Evolutionary conservation across 139 green algal genomes (phyloP), one percentile per base, ranked within the genome.

Genomic region (Chlamydomonas sphaeroides): DNA sequence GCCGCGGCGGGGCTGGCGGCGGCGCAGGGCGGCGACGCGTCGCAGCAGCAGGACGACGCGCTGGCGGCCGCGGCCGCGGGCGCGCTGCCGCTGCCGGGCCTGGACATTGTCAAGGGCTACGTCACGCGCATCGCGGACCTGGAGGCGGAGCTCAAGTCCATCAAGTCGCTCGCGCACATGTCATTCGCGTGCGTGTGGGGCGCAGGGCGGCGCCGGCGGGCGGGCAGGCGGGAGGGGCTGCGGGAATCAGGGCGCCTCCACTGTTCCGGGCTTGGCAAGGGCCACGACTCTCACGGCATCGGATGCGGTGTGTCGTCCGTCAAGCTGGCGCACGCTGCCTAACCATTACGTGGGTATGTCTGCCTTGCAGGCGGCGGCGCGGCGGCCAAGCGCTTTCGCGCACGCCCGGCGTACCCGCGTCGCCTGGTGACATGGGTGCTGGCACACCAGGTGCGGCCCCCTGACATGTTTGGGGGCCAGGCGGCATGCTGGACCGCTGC

Each of bases 121-220:
- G 67, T 95, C 17, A 77, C 84, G 5, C 80, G 88, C 25, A 94
- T 96, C 35, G 85, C 89, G 0, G 76, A 92, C 33, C 87, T 96
- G 42, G 90, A 96, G 85, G 61, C 75, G 15, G 89, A 96, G 83
- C 63, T 95, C 42, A 70, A 59, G 51, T 67, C 57, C 75, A 38
- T 81, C 18, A 81, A 84, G 67, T 62, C 70, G 35, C 67, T 84
- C 42, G 62, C 56, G 59, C 57, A 75, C 33, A 14, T 82, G 4
- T 66, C 75, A 5, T 82, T 73, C 45, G 68, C 75, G 75, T 82
- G 45, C n/a, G 75, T 82, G 8, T 3, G 10, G 57, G 57, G 26
- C 11, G 45, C n/a, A n/a, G n/a, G n/a, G n/a, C n/a, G n/a, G n/a
- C n/a, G n/a, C n/a, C n/a, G n/a, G n/a, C n/a, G n/a, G n/a, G n/a